These are phyloP conservation scores for Termitomyces sp. DNA, from an alignment of 768 basidiomycete genomes.

Conservation along the genomic window DNA sequence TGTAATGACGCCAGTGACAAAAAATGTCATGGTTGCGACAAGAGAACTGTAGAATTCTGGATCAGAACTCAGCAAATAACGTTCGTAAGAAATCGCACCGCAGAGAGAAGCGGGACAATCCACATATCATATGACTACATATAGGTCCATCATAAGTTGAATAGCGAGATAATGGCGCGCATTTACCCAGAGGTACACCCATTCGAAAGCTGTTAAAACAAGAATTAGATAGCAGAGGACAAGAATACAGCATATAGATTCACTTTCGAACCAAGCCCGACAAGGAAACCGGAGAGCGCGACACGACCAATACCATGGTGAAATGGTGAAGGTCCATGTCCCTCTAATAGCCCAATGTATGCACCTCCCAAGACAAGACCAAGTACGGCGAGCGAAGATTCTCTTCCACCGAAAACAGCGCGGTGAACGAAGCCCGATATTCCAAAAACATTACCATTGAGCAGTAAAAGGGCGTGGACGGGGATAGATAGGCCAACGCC, in stretches of 20 bases:
- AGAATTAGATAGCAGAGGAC: slow-evolving; percentile 4
- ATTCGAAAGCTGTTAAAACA: slow-evolving; percentile 41
- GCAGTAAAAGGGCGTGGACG: slow-evolving; percentile 45
- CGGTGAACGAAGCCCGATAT: slow-evolving; percentile 61
- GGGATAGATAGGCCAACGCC: slow-evolving; percentile 51
- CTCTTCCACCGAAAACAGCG: slow-evolving; percentile 39
- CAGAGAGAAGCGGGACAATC: slow-evolving; percentile 51
- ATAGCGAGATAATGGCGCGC: not conserved
- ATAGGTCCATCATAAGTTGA: slow-evolving; percentile 1
- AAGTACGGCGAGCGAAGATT: slow-evolving; percentile 35
- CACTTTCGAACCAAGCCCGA: slow-evolving; percentile 59
- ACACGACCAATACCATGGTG: slow-evolving; percentile 25
- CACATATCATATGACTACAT: slow-evolving; percentile 60
- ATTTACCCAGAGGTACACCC: slow-evolving; percentile 64
- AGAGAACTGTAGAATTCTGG: slow-evolving; percentile 39
- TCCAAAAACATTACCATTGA: slow-evolving; percentile 57
- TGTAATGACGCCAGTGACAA: slow-evolving; percentile 44
- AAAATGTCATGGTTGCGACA: slow-evolving; percentile 52
- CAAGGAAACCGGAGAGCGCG: slow-evolving; percentile 49
- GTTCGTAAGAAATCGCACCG: slow-evolving; percentile 32
- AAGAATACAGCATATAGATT: not conserved
- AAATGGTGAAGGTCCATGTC: slow-evolving; percentile 24
- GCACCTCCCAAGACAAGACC: slow-evolving; percentile 51
- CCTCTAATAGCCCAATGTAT: slow-evolving; percentile 37
- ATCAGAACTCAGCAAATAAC: slow-evolving; percentile 1